phyloP scores from a whole-genome alignment of 2,329 filamentous ascomycete species.

The Ceratocystiopsis sp. region DNA sequence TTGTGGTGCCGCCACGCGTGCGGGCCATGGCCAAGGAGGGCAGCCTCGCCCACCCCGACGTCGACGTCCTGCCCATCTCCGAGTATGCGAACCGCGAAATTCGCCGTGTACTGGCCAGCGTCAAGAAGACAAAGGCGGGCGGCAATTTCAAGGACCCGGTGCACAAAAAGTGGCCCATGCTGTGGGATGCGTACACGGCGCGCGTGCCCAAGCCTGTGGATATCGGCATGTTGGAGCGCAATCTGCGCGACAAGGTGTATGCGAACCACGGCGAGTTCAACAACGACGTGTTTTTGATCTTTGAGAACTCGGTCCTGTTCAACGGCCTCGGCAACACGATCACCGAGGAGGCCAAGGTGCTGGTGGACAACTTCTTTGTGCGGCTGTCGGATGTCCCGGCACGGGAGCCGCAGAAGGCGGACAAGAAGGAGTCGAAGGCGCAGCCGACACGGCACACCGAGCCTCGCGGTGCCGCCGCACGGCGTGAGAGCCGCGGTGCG shows the following conservation, averaged over 20 bases:
- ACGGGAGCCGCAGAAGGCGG: constrained; percentile 40
- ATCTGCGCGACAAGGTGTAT: constrained; percentile 56
- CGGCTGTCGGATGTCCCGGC: constrained; percentile 27
- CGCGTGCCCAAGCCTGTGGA: constrained; percentile 68
- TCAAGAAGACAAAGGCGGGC: constrained; percentile 78
- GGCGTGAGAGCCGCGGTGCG: constrained; percentile 16
- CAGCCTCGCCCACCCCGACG: constrained; percentile 24
- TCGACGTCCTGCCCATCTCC: constrained; percentile 35
- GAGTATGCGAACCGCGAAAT: constrained; percentile 43
- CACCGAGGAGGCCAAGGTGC: constrained; percentile 35
- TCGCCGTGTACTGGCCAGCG: constrained; percentile 47
- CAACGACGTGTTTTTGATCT: constrained; percentile 58
- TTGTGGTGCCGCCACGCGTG: constrained; percentile 12
- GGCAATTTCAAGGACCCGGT: constrained; percentile 63
- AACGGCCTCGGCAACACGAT: constrained; percentile 67
- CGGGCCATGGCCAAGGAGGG: constrained; percentile 18
- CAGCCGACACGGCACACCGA: constrained; percentile 28
- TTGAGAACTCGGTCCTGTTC: constrained; percentile 63
- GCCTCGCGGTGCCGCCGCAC: constrained; percentile 21
- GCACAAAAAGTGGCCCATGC: constrained; percentile 52
- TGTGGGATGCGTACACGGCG: constrained; percentile 57
- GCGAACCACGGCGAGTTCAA: constrained; percentile 53
- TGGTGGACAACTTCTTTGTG: constrained; percentile 38
- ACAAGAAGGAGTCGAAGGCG: constrained; percentile 41
- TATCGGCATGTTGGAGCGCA: constrained; percentile 63